Evolutionary conservation across 495 filamentous ascomycete species (phyloP), one percentile per base, ranked within the genome.

Genomic region (Penicillium macrosclerotiorum): DNA sequence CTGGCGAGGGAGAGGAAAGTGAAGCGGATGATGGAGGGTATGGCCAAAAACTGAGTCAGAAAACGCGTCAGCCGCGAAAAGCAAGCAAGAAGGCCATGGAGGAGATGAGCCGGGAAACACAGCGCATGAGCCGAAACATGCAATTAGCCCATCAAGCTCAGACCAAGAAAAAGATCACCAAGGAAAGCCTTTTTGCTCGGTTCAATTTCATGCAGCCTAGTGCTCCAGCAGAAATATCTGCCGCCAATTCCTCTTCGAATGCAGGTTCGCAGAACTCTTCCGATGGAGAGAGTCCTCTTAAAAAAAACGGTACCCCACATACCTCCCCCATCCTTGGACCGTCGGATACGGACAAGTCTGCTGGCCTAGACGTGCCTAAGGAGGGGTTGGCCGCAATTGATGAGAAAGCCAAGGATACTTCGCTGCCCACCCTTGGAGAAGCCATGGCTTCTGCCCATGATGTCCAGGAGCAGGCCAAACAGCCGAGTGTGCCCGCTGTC

Each of bases 51-150:
- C 62, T 88, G 23, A 80, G 80, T 1, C 83, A 88, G 46, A 72
- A 83, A 25, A 64, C 80, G 11, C 80, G 83, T 5, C 86, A 89
- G 4, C 71, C 85, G 3, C 81, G 93, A 1, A 95, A 90, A 55
- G 93, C 93, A 3, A 89, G 91, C 69, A 97, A 94, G 71, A 96
- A 92, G 71, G 93, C 94, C 0, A 45, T 95, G n/a, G 88, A 96
- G 65, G 92, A 97, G 58, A 95, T 97, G 84, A 81, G 81, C 44
- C 76, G 88, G 32, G 93, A 97, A 65, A 96, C 92, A 1, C 91
- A 96, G 65, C 84, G 94, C 17, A 78, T 99, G 74, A 83, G 78
- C 51, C 80, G 93, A 46, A 93, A 86, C 52, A 83, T 93, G 78
- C 93, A 96, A 58, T 72, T 99, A 17, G 79, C 86, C n/a, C 90